Evolutionary conservation across 768 basidiomycete species (phyloP).

Genomic region (Psilocybe subaeruginosa): DNA sequence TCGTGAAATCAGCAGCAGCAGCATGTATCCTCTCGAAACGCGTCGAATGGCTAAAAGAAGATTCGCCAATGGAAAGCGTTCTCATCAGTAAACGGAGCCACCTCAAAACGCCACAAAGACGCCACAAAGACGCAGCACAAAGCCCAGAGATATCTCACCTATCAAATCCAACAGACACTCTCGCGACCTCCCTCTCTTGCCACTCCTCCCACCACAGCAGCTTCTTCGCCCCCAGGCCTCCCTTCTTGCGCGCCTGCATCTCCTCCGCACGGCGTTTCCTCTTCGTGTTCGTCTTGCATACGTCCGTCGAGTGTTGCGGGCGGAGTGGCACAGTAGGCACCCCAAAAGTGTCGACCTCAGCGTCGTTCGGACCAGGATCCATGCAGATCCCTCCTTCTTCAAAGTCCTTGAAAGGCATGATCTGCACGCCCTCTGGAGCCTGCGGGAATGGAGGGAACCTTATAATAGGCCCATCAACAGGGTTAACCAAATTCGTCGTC

Average conservation of each 20-base stretch:
- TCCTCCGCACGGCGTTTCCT: constrained; percentile 34
- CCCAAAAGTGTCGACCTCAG: constrained; percentile 67
- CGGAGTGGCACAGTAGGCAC: constrained; percentile 63
- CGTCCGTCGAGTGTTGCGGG: constrained; percentile 54
- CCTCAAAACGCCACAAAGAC: background rate
- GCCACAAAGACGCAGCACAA: background rate
- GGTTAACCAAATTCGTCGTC: constrained; percentile 10
- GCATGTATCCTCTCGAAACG: constrained; percentile 59
- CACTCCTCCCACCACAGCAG: constrained; percentile 72
- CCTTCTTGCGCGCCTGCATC: constrained; percentile 22
- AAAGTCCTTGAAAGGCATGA: constrained; percentile 48
- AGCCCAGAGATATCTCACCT: constrained; percentile 40
- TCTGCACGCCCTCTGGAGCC: constrained; percentile 38
- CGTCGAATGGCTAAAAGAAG: constrained; percentile 40
- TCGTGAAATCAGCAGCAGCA: constrained; percentile 60
- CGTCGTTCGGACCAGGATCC: constrained; percentile 40
- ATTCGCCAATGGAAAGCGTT: background rate
- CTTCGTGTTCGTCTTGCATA: constrained; percentile 57
- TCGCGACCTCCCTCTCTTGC: constrained; percentile 60
- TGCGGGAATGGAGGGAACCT: constrained; percentile 55
- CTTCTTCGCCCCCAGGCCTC: constrained; percentile 18
- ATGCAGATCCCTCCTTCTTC: constrained; percentile 38
- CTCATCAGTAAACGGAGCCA: background rate
- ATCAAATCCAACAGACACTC: constrained; percentile 47
- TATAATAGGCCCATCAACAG: constrained; percentile 18